Evolutionary conservation across 345 rosid genomes (phyloP), one percentile per base, ranked within the genome.

Genomic region (Cardamine occulta): DNA sequence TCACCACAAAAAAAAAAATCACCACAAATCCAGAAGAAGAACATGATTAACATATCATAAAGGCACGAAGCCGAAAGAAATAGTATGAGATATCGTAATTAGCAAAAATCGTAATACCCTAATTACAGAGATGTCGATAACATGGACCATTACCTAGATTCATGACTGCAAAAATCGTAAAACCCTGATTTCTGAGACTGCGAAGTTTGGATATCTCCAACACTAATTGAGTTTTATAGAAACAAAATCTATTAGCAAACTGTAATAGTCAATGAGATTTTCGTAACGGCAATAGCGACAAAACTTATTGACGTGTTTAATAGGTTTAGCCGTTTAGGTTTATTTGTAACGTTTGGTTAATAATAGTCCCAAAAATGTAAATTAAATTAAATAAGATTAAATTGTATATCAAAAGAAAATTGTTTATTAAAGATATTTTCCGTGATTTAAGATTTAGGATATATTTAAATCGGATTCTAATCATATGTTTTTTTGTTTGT

Each of bases 71-170:
- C 40, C 18, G 12, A 55, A 9, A 55, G n/a, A 68, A 12, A 70
- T 2, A 28, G 18, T 17, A 24, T 4, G 48, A 29, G 12, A 31
- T n/a, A 29, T 31, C 7, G 14, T 31, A n/a, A 7, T 68, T 3
- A 54, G 18, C 52, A 8, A 12, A 29, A 2, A 5, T 0, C 13
- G 9, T 32, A 31, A 14, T 45, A 28, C 47, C 44, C 57, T 44
- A 45, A 45, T 19, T 21, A 58, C 32, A 29, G 5, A 29, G 21
- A 31, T 14, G 44, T 53, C 12, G 39, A 54, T 6, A 24, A 37
- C 63, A 68, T 53, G 9, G 17, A 31, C 1, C 13, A 13, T 58
- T 58, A 70, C 66, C 74, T 70, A 21, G 65, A 58, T 58, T 70
- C 57, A 58, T 70, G 57, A 58, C 18, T 57, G 23, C 56, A 26